Conservation (phyloP, 768 basidiomycete genomes). For the Coprinellus micaceus region DNA sequence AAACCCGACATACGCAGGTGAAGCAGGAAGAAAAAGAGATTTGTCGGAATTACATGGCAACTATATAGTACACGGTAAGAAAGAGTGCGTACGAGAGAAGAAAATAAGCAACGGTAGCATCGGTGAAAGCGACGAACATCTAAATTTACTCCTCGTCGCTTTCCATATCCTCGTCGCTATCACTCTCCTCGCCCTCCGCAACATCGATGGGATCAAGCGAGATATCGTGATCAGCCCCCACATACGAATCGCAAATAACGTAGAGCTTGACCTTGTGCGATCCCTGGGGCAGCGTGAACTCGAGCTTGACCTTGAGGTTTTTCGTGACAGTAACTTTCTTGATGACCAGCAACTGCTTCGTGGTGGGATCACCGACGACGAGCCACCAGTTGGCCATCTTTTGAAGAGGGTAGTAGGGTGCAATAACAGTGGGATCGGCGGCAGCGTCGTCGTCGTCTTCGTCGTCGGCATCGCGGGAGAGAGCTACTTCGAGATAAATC, state of each 20-base stretch:
- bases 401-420: conserved; percentile 86
- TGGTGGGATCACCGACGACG: conserved; percentile 80
- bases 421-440: conserved; percentile 81
- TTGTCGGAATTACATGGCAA: no score
- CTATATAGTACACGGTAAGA: no score
- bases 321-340: conserved; percentile 92
- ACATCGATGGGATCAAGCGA: conserved; percentile 79
- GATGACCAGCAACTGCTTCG: conserved; percentile 76
- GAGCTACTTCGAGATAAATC: conserved; percentile 72
- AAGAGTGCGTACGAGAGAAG: no score
- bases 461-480: conserved; percentile 80
- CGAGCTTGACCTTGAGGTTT: conserved; percentile 79
- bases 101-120: no score
- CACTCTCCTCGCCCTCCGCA: conserved; percentile 86
- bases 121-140: no score
- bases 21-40: no score
- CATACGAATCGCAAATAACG: conserved; percentile 90
- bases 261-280: conserved; percentile 79
- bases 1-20: no score
- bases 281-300: conserved; percentile 86
- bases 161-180: conserved; percentile 75
- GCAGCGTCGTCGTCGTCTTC: conserved; percentile 80
- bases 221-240: conserved; percentile 91
- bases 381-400: conserved; percentile 98
- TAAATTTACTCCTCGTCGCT: conserved; percentile 44